phyloP scores from a whole-genome alignment of 2,329 filamentous ascomycete species.

The Drechslerella stenobrocha region DNA sequence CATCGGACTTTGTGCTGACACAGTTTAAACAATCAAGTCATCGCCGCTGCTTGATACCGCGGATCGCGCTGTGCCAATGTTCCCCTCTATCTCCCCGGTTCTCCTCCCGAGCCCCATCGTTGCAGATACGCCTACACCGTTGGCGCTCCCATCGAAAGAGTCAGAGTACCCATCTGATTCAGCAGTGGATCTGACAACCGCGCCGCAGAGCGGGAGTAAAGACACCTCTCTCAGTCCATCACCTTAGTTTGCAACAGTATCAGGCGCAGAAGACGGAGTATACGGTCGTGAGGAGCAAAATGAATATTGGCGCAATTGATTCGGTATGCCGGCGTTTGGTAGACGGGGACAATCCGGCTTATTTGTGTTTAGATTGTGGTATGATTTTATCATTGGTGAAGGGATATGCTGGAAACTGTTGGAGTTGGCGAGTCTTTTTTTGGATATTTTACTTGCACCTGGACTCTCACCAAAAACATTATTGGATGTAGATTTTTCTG shows the following conservation, averaged over 20 bases:
- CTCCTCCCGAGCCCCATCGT: constrained; percentile 18
- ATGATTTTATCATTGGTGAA: background rate
- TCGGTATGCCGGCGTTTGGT: too few species aligned
- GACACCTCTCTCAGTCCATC: background rate
- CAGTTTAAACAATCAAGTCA: constrained; percentile 12
- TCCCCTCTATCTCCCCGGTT: constrained; percentile 35
- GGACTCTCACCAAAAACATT: background rate
- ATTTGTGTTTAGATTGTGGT: too few species aligned
- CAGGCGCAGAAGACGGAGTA: too few species aligned
- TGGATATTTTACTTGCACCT: background rate
- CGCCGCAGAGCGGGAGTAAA: constrained; percentile 1
- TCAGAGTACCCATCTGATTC: constrained; percentile 39
- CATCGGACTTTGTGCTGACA: background rate
- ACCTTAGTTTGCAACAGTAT: too few species aligned
- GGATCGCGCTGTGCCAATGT: constrained; percentile 42
- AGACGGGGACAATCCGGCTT: too few species aligned
- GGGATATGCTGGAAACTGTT: background rate
- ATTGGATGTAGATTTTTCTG: constrained; percentile 27
- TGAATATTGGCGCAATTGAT: too few species aligned
- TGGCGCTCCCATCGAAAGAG: constrained; percentile 30
- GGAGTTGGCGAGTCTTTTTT: background rate
- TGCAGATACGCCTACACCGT: constrained; percentile 31
- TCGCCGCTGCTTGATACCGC: constrained; percentile 43
- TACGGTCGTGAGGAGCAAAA: too few species aligned
- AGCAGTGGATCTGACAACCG: constrained; percentile 31